Conservation (phyloP, 192 early-diverging fungal species). For the Jimgerdemannia flammicorona region DNA sequence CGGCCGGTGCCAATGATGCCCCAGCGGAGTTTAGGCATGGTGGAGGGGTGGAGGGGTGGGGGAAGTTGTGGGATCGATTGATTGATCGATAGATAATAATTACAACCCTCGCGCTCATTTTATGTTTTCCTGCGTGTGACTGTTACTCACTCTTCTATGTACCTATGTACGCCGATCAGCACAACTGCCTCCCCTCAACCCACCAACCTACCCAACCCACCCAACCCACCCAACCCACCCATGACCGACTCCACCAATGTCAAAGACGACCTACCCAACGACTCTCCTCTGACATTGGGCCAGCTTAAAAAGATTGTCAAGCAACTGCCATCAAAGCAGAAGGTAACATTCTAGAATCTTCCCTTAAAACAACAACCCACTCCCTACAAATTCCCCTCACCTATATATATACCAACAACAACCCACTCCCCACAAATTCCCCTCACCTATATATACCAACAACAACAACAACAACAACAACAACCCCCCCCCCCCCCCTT, state of each 20-base stretch:
- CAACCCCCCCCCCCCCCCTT: neutral
- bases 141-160: too few species aligned
- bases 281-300: slow-evolving; percentile 45
- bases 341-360: slow-evolving; percentile 25
- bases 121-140: too few species aligned
- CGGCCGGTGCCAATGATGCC: slow-evolving; percentile 34
- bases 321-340: slow-evolving; percentile 43
- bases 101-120: too few species aligned
- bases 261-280: slow-evolving; percentile 32
- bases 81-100: too few species aligned
- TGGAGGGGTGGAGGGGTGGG: neutral
- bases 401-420: too few species aligned
- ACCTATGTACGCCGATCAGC: too few species aligned
- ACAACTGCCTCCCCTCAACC: too few species aligned
- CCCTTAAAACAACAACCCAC: neutral
- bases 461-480: too few species aligned
- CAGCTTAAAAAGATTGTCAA: slow-evolving; percentile 51
- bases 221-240: neutral
- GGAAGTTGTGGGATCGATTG: neutral
- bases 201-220: too few species aligned
- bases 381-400: neutral
- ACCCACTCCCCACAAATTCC: neutral
- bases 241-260: too few species aligned
- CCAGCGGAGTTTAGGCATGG: slow-evolving; percentile 19
- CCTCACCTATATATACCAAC: neutral